Base-by-base conservation (phyloP, 306 rosid species). In the Vigna mungo region DNA sequence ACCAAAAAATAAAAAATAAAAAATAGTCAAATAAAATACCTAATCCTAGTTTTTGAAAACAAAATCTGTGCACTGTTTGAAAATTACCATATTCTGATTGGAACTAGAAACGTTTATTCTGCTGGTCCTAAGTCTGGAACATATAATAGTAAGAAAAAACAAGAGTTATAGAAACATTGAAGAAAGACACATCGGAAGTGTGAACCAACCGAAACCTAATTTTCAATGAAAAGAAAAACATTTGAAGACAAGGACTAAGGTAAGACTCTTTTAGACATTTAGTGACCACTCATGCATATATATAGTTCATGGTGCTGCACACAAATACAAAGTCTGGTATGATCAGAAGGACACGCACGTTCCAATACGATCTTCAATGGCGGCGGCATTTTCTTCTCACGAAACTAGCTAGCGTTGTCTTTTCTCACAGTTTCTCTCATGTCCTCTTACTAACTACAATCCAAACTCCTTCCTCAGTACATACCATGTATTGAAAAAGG, bases 11-110 rank as follows among this genome's bases (percentile, higher is more conserved):
- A 3, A 30, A 3, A 4, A 3, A 78, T 72, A 78, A 56, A 65
- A 70, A 77, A 66, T 76, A 72, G 72, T 82, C 83, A 82, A 82
- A 72, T 76, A 78, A 73, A 44, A 64, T 82, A 82, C 66, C 76
- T 78, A 72, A 78, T 59, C 37, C 9, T 48, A 27, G 27, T 65
- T 82, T 78, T 75, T 68, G n/a, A 18, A 77, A 61, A 47, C 71
- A 48, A 17, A 68, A 71, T 71, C 23, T 55, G 71, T 39, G 55
- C 79, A 23, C 18, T 8, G 39, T 69, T 78, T 37, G 39, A 64
- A 64, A 74, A 34, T 3, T 55, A 77, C 58, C 52, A 41, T 21
- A 64, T 56, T 73, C 51, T 32, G 3, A 46, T 52, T 65, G 23
- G 65, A n/a, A 48, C 27, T 7, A 30, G 17, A 76, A 76, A 44